Percentiles rank a stretch among this genome's conserved stretches.
Conservation (phyloP, 768 basidiomycete species). For the Suillus lakei region DNA sequence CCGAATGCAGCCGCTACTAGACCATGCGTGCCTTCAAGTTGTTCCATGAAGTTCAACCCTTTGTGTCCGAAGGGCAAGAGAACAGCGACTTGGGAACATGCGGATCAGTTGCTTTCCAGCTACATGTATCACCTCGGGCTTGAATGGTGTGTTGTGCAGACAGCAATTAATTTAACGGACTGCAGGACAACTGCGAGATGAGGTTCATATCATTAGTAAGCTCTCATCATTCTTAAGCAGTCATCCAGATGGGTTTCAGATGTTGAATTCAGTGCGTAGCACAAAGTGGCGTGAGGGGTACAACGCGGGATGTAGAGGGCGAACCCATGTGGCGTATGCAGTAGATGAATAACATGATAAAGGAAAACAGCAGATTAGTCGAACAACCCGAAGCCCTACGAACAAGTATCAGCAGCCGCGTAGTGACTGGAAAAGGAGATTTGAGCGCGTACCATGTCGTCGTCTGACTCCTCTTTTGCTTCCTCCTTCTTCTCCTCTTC, state of each 20-base stretch:
- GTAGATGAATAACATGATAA: constrained; percentile 30
- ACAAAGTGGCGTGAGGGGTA: not conserved
- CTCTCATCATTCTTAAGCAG: not conserved
- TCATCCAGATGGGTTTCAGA: not conserved
- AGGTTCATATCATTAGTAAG: not conserved
- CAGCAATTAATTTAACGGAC: not conserved
- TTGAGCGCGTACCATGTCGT: constrained; percentile 73
- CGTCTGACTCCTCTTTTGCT: constrained; percentile 88
- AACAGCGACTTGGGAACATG: no score
- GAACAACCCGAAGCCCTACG: constrained; percentile 94
- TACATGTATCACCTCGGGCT: not conserved
- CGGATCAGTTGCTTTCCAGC: not conserved
- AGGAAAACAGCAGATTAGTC: constrained; percentile 57
- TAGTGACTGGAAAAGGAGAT: not conserved
- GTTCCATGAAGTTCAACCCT: no score
- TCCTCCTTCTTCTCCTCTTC: constrained; percentile 81
- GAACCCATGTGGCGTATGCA: not conserved
- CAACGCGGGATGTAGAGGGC: not conserved
- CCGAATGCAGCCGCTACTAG: no score
- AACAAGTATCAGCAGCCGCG: not conserved
- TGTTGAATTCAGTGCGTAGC: not conserved
- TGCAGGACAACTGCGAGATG: not conserved
- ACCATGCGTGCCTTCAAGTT: no score
- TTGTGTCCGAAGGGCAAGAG: no score
- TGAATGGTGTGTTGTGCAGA: not conserved